Percentiles rank a stretch among this genome's conserved stretches.
These are phyloP conservation scores for Pholiota molesta DNA, from an alignment of 768 basidiomycete species.

Conservation along the genomic window DNA sequence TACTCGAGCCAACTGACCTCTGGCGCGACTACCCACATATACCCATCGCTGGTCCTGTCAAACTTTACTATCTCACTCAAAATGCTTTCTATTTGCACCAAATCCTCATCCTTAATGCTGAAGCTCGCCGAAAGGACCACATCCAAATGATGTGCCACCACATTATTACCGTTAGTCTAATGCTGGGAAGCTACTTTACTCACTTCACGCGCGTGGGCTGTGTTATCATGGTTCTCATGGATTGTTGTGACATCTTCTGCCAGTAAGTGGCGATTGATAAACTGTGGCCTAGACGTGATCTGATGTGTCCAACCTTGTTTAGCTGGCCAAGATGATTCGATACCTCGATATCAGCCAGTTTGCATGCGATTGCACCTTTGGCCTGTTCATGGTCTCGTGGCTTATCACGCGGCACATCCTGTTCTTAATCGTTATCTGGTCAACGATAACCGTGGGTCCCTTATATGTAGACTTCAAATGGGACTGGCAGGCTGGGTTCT, in stretches of 20 bases:
- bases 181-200: conserved; percentile 75
- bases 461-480: conserved; percentile 55
- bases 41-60: conserved; percentile 77
- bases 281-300: conserved; percentile 1
- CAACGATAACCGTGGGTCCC: conserved; percentile 54
- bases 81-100: conserved; percentile 92
- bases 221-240: conserved; percentile 91
- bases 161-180: conserved; percentile 81
- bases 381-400: conserved; percentile 87
- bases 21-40: conserved; percentile 87
- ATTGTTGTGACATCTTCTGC: conserved; percentile 92
- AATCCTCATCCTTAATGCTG: conserved; percentile 89
- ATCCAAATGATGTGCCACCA: conserved; percentile 97
- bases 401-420: conserved; percentile 86
- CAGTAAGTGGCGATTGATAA: conserved; percentile 56
- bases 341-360: conserved; percentile 71
- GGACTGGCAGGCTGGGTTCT: conserved; percentile 61
- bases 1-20: conserved; percentile 64
- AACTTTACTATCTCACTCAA: conserved; percentile 88
- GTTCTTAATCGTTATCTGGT: conserved; percentile 72
- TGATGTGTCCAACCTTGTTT: conserved; percentile 13
- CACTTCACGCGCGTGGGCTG: conserved; percentile 91
- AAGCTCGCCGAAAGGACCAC: conserved; percentile 91
- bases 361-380: conserved; percentile 77
- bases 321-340: conserved; percentile 94